Evolutionary conservation across 257 asterid genomes (phyloP).

Genomic region (Echites panduratus): DNA sequence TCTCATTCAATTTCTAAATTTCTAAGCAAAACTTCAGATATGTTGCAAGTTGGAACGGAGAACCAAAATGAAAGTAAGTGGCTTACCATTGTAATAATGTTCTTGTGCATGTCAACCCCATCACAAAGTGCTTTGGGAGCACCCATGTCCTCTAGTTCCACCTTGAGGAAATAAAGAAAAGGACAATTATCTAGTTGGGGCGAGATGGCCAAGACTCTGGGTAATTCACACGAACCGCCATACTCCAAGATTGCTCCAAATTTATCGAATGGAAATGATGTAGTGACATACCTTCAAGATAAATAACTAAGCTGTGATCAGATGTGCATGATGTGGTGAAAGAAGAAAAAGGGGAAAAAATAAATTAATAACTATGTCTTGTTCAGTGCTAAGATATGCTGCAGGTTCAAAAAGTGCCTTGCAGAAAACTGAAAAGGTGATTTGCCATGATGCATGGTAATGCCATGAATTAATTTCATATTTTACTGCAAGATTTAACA

Average conservation of each 20-base stretch:
- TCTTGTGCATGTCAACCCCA: constrained; percentile 37
- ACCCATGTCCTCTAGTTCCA: constrained; percentile 43
- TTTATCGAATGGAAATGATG: constrained; percentile 49
- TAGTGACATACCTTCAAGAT: constrained; percentile 34
- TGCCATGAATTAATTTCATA: background rate
- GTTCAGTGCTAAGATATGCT: constrained; percentile 19
- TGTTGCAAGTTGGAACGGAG: background rate
- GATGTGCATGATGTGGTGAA: too few relatives aligned
- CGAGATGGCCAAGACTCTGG: constrained; percentile 43
- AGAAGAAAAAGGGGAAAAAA: too few relatives aligned
- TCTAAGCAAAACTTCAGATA: background rate
- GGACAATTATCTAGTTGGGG: constrained; percentile 29
- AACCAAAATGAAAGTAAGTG: constrained; percentile 9
- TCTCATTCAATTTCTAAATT: background rate
- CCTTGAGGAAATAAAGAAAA: constrained; percentile 50
- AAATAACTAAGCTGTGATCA: constrained; percentile 4
- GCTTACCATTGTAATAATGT: constrained; percentile 33
- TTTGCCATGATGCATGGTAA: constrained; percentile 1
- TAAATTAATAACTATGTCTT: constrained; percentile 14
- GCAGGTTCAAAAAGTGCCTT: constrained; percentile 11
- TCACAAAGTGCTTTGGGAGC: constrained; percentile 40
- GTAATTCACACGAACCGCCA: constrained; percentile 50
- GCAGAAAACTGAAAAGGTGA: constrained; percentile 6
- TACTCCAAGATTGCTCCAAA: constrained; percentile 57
- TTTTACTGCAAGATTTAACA: background rate